Evolutionary conservation across 176 grass and related monocot species (phyloP).

Genomic region (Raddia distichophylla): DNA sequence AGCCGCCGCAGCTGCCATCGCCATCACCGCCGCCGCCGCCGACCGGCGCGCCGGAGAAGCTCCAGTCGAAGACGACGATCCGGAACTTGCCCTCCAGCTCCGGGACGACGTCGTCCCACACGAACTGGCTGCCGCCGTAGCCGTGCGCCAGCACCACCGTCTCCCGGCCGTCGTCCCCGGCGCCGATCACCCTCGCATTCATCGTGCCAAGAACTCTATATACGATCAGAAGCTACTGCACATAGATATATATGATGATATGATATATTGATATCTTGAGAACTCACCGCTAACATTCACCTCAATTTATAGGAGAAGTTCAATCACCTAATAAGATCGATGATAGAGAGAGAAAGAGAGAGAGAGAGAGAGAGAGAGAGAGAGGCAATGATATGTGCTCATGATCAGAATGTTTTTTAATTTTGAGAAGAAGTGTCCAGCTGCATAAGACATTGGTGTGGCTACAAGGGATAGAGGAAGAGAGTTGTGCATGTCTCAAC

Average conservation of each 20-base stretch:
- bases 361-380: conserved; percentile 10
- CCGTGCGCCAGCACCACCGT: conserved; percentile 80
- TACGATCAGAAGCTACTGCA: not conserved
- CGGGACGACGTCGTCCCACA: conserved; percentile 71
- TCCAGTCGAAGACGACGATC: conserved; percentile 88
- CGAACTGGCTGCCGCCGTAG: conserved; percentile 58
- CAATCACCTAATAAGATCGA: conserved; percentile 36
- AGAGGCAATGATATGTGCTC: not conserved
- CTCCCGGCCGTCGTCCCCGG: conserved; percentile 22
- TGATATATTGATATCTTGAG: not conserved
- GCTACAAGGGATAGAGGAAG: conserved; percentile 31
- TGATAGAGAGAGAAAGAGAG: conserved; percentile 3
- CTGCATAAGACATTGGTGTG: conserved; percentile 46
- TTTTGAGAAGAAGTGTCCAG: conserved; percentile 28
- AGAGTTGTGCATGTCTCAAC: conserved; percentile 28
- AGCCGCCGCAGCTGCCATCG: not conserved
- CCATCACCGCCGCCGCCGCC: not conserved
- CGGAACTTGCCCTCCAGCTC: conserved; percentile 55
- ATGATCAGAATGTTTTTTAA: not conserved
- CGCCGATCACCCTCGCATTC: conserved; percentile 43
- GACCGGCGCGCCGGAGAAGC: conserved; percentile 47
- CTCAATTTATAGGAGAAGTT: conserved; percentile 40
- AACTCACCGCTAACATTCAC: not conserved
- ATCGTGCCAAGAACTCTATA: conserved; percentile 3
- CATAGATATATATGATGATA: not conserved